phyloP scores from a whole-genome alignment of 1,284 basidiomycete species.

The Cutaneotrichosporon cavernicola region DNA sequence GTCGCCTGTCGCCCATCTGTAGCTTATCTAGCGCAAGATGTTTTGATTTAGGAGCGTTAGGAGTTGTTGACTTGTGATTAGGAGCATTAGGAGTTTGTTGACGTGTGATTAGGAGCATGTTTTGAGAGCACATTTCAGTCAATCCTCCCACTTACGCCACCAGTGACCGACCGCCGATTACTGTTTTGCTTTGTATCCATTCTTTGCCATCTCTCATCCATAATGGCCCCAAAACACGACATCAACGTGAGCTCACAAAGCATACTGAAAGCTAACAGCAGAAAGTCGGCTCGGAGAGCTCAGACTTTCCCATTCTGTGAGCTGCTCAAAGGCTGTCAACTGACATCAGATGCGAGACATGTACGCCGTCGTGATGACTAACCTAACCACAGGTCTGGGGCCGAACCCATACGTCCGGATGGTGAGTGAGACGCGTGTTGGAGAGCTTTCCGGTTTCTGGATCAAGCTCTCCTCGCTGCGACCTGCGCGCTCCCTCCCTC shows the following conservation, averaged over 20 bases:
- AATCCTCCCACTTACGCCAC: slow-evolving; percentile 2
- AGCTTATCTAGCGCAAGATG: background rate
- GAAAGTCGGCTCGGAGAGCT: slow-evolving; percentile 53
- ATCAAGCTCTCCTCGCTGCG: too few relatives aligned
- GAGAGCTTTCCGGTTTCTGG: too few relatives aligned
- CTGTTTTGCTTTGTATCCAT: slow-evolving; percentile 1
- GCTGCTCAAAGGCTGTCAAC: slow-evolving; percentile 15
- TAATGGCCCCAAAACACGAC: slow-evolving; percentile 51
- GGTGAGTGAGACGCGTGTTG: slow-evolving; percentile 57
- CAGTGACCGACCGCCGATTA: background rate
- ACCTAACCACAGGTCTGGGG: slow-evolving; percentile 64
- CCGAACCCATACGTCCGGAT: slow-evolving; percentile 85
- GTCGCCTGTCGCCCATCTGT: background rate
- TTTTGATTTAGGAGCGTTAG: background rate
- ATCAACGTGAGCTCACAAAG: slow-evolving; percentile 43
- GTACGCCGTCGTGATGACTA: slow-evolving; percentile 57
- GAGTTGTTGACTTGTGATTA: background rate
- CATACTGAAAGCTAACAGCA: slow-evolving; percentile 19
- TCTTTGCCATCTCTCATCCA: slow-evolving; percentile 10
- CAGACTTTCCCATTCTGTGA: slow-evolving; percentile 53
- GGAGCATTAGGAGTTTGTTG: background rate
- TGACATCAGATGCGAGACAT: slow-evolving; percentile 68
- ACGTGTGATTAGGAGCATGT: background rate
- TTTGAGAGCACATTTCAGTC: background rate
- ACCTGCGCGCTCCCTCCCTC: background rate